phyloP scores from a whole-genome alignment of 2,329 filamentous ascomycete genomes.

The Colletotrichum theobromicola region DNA sequence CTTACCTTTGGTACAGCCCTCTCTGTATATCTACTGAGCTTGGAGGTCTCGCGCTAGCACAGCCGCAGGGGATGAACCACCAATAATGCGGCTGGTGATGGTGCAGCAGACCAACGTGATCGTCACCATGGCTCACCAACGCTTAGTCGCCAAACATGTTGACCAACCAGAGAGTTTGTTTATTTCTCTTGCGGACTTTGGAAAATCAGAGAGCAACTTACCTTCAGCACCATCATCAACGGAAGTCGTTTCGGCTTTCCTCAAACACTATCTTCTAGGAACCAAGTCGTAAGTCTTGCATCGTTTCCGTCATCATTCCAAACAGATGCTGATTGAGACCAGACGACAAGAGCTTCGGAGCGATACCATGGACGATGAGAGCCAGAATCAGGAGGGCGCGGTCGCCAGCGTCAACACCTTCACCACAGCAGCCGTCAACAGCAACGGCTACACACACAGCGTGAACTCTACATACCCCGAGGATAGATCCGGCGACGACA shows the following conservation, averaged over 20 bases:
- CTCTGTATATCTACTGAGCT: not conserved
- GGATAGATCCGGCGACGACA: not conserved
- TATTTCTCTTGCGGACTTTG: not conserved
- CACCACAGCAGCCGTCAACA: too few species aligned
- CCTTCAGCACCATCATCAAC: not conserved
- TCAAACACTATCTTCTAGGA: not conserved
- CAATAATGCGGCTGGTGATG: not conserved
- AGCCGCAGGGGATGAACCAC: not conserved
- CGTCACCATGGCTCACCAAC: not conserved
- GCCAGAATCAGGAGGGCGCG: not conserved
- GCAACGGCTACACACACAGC: not conserved
- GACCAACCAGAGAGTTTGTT: not conserved
- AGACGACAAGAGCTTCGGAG: not conserved
- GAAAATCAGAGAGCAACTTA: not conserved
- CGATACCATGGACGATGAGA: not conserved
- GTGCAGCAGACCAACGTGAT: not conserved
- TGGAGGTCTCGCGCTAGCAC: not conserved
- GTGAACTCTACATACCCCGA: not conserved
- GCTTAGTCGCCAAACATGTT: not conserved
- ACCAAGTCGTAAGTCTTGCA: not conserved
- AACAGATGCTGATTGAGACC: not conserved
- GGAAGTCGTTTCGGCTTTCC: not conserved
- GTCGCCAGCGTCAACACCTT: not conserved
- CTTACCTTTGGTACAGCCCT: not conserved
- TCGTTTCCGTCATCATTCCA: not conserved